Evolutionary conservation across 2,329 filamentous ascomycete species (phyloP).

Genomic region (Cryphonectria naterciae): DNA sequence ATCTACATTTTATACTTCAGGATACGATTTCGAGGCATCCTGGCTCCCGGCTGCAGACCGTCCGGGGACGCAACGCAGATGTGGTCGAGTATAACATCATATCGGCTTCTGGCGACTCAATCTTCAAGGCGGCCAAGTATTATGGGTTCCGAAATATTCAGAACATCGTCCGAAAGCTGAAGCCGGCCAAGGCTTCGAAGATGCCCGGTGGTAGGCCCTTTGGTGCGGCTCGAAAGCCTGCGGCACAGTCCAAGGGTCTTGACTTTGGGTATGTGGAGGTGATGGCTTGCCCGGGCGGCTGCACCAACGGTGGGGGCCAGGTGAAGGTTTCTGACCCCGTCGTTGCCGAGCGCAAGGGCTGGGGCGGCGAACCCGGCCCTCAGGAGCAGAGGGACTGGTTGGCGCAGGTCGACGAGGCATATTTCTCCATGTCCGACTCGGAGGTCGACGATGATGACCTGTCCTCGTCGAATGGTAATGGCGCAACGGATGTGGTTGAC

Average conservation of each 20-base stretch:
- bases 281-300: conserved; percentile 98
- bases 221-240: conserved; percentile 57
- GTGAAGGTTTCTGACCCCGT: conserved; percentile 85
- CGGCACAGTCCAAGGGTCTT: conserved; percentile 52
- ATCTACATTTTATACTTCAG: conserved; percentile 82
- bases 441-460: conserved; percentile 39
- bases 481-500: conserved; percentile 52
- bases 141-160: conserved; percentile 99
- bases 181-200: conserved; percentile 76
- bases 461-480: conserved; percentile 33
- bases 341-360: conserved; percentile 53
- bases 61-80: conserved; percentile 84
- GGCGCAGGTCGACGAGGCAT: conserved; percentile 82
- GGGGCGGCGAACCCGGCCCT: conserved; percentile 64
- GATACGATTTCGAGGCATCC: conserved; percentile 72
- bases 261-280: conserved; percentile 96
- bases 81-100: conserved; percentile 82
- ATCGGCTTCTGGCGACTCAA: conserved; percentile 55
- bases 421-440: conserved; percentile 74
- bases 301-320: conserved; percentile 96
- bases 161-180: conserved; percentile 90
- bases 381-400: conserved; percentile 88
- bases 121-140: conserved; percentile 85
- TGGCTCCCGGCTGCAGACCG: conserved; percentile 71
- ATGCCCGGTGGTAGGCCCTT: conserved; percentile 76